Percentiles rank a stretch among this genome's conserved stretches.
Conservation (phyloP, 2,329 filamentous ascomycete genomes). For the Aspergillus costaricaensis region DNA sequence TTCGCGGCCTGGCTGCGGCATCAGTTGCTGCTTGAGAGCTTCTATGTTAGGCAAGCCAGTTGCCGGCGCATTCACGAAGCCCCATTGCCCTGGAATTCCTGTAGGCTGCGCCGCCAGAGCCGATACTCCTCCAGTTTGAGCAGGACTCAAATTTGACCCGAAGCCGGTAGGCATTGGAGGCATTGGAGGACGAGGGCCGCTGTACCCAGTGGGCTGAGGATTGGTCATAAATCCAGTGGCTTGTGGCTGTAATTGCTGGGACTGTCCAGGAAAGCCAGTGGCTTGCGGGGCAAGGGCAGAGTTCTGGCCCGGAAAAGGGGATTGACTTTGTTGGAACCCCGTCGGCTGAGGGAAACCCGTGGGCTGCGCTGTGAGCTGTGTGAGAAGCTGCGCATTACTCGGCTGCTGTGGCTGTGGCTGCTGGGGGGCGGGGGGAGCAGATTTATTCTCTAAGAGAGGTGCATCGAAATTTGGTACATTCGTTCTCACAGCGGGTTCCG, state of each 20-base stretch:
- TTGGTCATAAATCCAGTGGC: slow-evolving; percentile 71
- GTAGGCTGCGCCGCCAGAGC: slow-evolving; percentile 90
- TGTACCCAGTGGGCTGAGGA: slow-evolving; percentile 76
- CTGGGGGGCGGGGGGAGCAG: slow-evolving; percentile 55
- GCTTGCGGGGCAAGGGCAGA: slow-evolving; percentile 39
- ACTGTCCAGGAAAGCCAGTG: slow-evolving; percentile 47
- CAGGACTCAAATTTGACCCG: slow-evolving; percentile 62
- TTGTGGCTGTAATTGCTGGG: slow-evolving; percentile 63
- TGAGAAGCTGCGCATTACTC: slow-evolving; percentile 66
- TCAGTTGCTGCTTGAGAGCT: slow-evolving; percentile 87
- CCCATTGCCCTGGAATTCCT: slow-evolving; percentile 91
- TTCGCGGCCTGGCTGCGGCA: slow-evolving; percentile 94
- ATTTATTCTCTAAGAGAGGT: slow-evolving; percentile 51
- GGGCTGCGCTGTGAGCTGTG: slow-evolving; percentile 57
- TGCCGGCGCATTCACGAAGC: slow-evolving; percentile 91
- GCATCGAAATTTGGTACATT: slow-evolving; percentile 73
- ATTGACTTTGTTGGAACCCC: slow-evolving; percentile 62
- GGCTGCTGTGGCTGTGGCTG: slow-evolving; percentile 71
- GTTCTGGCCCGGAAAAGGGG: slow-evolving; percentile 47
- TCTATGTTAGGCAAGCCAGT: slow-evolving; percentile 92
- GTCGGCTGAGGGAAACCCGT: slow-evolving; percentile 65
- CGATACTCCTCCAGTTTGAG: slow-evolving; percentile 68
- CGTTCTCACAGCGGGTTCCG: slow-evolving; percentile 54
- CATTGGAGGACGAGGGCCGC: slow-evolving; percentile 75
- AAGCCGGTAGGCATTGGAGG: slow-evolving; percentile 78